Evolutionary conservation across 805 yeast species (phyloP).

Genomic region (Saturnispora sanitii): DNA sequence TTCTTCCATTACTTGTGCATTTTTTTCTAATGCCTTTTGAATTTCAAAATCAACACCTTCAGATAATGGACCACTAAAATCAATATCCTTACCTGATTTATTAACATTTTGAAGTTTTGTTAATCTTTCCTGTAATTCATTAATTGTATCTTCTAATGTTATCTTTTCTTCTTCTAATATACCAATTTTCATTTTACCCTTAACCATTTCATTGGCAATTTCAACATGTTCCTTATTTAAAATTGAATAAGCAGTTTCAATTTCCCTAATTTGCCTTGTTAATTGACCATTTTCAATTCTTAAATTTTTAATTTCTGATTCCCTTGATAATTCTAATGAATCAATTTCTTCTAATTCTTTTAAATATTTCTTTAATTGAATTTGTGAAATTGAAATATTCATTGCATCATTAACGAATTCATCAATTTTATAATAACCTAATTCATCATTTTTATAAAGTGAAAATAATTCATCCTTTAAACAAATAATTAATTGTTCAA

Average conservation of each 20-base stretch:
- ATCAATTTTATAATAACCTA: conserved; percentile 47
- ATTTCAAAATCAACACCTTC: conserved; percentile 39
- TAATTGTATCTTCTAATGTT: conserved; percentile 42
- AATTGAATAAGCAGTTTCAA: conserved; percentile 59
- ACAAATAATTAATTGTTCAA: conserved; percentile 69
- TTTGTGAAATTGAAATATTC: conserved; percentile 62
- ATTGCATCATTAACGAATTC: conserved; percentile 72
- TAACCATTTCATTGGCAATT: conserved; percentile 80
- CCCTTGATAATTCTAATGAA: conserved; percentile 52
- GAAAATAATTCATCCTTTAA: conserved; percentile 74
- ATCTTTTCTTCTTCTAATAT: conserved; percentile 66
- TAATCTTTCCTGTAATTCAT: conserved; percentile 35
- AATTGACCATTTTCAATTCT: conserved; percentile 61
- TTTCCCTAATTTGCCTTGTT: conserved; percentile 58
- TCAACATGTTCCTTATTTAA: conserved; percentile 77
- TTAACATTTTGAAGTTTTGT: conserved; percentile 26
- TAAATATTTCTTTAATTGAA: conserved; percentile 58
- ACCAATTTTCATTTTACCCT: conserved; percentile 65
- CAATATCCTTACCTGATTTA: conserved; percentile 13
- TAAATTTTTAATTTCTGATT: conserved; percentile 49
- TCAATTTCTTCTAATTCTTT: conserved; percentile 72
- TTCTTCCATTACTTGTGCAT: conserved; percentile 55
- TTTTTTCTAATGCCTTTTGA: conserved; percentile 49
- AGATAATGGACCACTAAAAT: conserved; percentile 24
- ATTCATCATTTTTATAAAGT: conserved; percentile 33